phyloP scores from a whole-genome alignment of 306 rosid genomes.

The Cicer cuneatum region DNA sequence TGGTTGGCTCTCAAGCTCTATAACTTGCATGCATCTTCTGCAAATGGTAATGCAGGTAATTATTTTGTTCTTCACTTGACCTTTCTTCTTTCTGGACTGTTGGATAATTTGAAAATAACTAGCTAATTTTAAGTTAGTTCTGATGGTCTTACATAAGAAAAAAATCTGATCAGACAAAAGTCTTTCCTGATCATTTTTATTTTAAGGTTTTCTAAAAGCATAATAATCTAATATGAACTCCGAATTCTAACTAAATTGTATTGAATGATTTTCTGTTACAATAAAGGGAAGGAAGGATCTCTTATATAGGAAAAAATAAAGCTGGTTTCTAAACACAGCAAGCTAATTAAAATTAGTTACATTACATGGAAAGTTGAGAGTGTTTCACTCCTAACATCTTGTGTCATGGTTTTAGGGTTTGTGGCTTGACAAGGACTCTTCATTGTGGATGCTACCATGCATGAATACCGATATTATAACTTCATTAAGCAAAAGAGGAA shows the following conservation, averaged over 20 bases:
- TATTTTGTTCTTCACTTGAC: conserved; percentile 34
- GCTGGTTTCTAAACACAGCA: too few species aligned
- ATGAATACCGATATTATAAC: conserved; percentile 71
- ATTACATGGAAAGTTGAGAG: too few species aligned
- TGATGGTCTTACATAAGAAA: neutral
- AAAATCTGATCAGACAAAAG: neutral
- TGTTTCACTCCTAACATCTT: conserved; percentile 34
- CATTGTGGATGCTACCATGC: conserved; percentile 94
- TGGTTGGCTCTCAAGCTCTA: conserved; percentile 92
- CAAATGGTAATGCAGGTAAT: conserved; percentile 98
- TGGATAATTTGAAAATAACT: conserved; percentile 31
- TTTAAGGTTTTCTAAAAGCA: conserved; percentile 12
- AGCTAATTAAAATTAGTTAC: too few species aligned
- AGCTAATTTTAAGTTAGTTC: conserved; percentile 9
- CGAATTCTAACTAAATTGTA: too few species aligned
- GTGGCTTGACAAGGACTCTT: conserved; percentile 83
- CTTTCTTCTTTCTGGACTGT: conserved; percentile 16
- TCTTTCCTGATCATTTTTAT: neutral
- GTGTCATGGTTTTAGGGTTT: conserved; percentile 66
- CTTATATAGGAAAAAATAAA: too few species aligned
- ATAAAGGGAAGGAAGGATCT: too few species aligned
- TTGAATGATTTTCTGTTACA: too few species aligned
- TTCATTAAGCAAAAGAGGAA: conserved; percentile 61
- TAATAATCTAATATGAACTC: conserved; percentile 1
- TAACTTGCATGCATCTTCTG: conserved; percentile 91